Evolutionary conservation across 371 early-diverging fungal genomes (phyloP), one percentile per base, ranked within the genome.

Genomic region (Phascolomyces articulosus): DNA sequence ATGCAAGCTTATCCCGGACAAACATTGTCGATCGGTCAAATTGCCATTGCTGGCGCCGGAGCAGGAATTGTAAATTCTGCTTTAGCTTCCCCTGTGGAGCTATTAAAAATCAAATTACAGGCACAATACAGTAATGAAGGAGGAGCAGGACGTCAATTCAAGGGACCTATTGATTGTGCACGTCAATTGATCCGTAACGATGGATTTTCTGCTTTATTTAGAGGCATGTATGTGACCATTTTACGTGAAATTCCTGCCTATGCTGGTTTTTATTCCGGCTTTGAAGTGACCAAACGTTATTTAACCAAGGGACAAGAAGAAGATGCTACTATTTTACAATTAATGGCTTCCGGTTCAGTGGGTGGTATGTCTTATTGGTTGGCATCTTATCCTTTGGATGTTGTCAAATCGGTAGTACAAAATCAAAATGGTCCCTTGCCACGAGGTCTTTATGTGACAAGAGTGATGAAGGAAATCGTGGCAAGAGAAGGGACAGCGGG

Each of bases 281-380:
- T 93, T 69, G 93, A 94, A 66, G 74, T 77, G 24, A 78, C 85
- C 55, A 92, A 93, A 74, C 84, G 93, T 21, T 63, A 71, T 3
- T 56, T 90, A 44, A 84, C 85, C 0, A 68, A 79, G 0, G 64
- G 55, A 4, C 80, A 84, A 3, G 66, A 78, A 13, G 71, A 77
- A 27, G 79, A 82, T 13, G 82, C 85, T 40, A 66, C 71, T 60
- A 69, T 87, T n/a, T 24, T 78, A 48, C 73, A 84, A 24, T 76
- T 93, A 44, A 92, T 94, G 91, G 63, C 81, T 9, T 83, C 93
- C 10, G 95, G 95, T 6, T 87, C 93, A 6, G 75, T 82, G 6
- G 93, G 91, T 27, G 95, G 95, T 18, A 69, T 93, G 28, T 79
- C 87, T 38, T 93, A 93, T 66, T 95, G 95, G 95, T 62, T 86